These are phyloP conservation scores for Typha latifolia DNA, from an alignment of 176 grass and related monocot species.

Conservation along the genomic window DNA sequence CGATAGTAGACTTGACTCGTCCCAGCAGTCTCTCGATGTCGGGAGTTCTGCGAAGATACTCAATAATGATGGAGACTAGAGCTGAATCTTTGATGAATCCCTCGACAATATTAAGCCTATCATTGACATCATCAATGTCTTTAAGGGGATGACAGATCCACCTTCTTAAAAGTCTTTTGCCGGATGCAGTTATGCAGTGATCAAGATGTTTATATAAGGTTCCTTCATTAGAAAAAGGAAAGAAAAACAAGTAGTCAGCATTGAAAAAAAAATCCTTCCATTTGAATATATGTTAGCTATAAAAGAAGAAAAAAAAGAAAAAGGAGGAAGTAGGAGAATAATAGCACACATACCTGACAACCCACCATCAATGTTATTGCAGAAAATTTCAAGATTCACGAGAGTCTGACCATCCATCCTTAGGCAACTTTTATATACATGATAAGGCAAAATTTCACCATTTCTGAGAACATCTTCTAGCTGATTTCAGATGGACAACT, in stretches of 20 bases:
- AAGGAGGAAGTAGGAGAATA: conserved; percentile 9
- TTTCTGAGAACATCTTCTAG: conserved; percentile 69
- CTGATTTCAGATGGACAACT: conserved; percentile 39
- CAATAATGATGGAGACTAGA: conserved; percentile 37
- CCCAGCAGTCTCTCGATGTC: conserved; percentile 86
- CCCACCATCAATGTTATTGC: conserved; percentile 70
- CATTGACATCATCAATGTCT: conserved; percentile 59
- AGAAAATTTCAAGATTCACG: conserved; percentile 94
- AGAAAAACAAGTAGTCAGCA: conserved; percentile 6
- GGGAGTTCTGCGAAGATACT: conserved; percentile 54
- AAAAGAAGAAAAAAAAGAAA: background rate
- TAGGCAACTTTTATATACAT: conserved; percentile 76
- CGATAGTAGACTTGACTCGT: conserved; percentile 64
- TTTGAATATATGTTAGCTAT: background rate
- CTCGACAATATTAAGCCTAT: conserved; percentile 66
- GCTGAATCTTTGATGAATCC: conserved; percentile 63
- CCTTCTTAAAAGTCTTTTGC: conserved; percentile 75
- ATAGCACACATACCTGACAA: conserved; percentile 41
- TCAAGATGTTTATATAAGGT: conserved; percentile 90
- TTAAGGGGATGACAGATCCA: conserved; percentile 92
- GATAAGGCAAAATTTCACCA: conserved; percentile 73
- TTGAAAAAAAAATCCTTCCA: conserved; percentile 5
- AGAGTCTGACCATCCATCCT: conserved; percentile 98
- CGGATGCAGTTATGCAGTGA: conserved; percentile 74
- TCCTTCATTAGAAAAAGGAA: conserved; percentile 27